These are phyloP conservation scores for Podospora sp. DNA, from an alignment of 495 filamentous ascomycete genomes.

Conservation along the genomic window DNA sequence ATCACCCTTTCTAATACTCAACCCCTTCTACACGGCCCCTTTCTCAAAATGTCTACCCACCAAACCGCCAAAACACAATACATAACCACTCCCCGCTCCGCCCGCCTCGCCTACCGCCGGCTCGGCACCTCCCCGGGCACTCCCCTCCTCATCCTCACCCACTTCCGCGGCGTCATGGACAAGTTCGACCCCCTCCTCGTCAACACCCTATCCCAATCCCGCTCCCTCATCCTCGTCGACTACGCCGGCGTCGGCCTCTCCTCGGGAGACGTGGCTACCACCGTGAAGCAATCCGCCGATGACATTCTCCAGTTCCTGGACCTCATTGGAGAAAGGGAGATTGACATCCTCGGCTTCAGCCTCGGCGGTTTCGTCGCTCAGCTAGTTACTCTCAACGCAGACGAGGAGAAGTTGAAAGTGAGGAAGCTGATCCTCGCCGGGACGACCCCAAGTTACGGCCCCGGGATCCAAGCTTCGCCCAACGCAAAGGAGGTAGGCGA, in stretches of 20 bases:
- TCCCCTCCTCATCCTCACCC: constrained; percentile 38
- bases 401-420: constrained; percentile 1
- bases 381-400: constrained; percentile 31
- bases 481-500: constrained; percentile 25
- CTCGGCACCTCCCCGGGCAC: constrained; percentile 33
- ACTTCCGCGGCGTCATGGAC: constrained; percentile 41
- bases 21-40: background rate
- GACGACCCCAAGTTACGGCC: constrained; percentile 26
- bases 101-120: constrained; percentile 41
- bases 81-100: constrained; percentile 24
- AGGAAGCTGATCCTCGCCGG: constrained; percentile 32
- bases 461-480: constrained; percentile 24
- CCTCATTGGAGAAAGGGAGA: constrained; percentile 32
- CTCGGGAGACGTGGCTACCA: constrained; percentile 28
- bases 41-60: constrained; percentile 33
- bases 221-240: constrained; percentile 35
- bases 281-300: constrained; percentile 28
- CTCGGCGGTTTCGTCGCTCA: constrained; percentile 39
- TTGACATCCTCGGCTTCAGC: constrained; percentile 40
- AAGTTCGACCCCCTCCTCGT: constrained; percentile 35
- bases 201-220: constrained; percentile 31
- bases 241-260: constrained; percentile 36
- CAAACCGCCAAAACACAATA: constrained; percentile 40
- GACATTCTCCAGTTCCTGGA: constrained; percentile 35
- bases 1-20: no score